Conservation (phyloP, 2,329 filamentous ascomycete genomes). For the Diplodia corticola region DNA sequence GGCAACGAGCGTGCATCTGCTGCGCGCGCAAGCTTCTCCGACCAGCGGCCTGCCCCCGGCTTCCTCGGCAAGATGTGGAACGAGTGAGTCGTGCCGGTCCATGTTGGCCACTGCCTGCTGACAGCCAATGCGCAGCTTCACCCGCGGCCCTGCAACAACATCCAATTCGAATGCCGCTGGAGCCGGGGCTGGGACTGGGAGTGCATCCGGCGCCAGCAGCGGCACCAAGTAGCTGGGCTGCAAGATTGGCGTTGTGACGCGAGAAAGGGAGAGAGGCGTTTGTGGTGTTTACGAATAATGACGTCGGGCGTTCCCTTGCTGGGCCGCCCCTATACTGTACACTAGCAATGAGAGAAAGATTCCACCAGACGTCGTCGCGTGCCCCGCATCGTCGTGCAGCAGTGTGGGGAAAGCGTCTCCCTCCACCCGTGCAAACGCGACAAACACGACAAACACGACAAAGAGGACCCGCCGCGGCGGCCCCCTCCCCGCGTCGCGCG, state of each 20-base stretch:
- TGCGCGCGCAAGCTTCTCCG: slow-evolving; percentile 20
- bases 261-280: neutral
- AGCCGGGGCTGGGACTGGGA: neutral
- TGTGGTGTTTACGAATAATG: neutral
- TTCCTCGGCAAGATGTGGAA: slow-evolving; percentile 23
- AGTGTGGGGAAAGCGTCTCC: neutral
- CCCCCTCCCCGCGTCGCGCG: neutral
- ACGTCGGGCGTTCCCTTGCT: neutral
- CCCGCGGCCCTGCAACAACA: neutral
- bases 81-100: neutral
- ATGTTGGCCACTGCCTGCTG: too few species aligned
- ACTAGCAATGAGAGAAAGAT: neutral
- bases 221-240: neutral
- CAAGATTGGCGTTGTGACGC: neutral
- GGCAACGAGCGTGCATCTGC: slow-evolving; percentile 7
- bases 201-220: neutral
- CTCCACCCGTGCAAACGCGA: slow-evolving; percentile 9
- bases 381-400: neutral
- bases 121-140: neutral
- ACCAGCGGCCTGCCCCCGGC: slow-evolving; percentile 17
- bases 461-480: neutral
- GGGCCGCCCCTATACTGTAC: neutral
- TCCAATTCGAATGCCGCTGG: neutral
- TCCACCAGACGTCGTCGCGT: too few species aligned
- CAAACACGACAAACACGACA: slow-evolving; percentile 20